Conservation (phyloP, 2,329 filamentous ascomycete species). For the Fusarium buharicum region DNA sequence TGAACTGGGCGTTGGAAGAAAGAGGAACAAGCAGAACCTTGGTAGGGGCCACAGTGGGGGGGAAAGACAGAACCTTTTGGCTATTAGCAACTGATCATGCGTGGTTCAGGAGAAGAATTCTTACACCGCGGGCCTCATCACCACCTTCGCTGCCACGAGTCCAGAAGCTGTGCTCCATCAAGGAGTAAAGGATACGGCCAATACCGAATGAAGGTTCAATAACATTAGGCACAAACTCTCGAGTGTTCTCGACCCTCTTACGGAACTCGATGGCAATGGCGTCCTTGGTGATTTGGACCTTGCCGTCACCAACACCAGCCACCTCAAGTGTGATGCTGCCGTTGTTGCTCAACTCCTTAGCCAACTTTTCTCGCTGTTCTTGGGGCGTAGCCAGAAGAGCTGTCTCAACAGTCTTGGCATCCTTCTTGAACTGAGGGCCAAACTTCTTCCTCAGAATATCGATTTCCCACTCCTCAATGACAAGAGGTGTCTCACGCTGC, state of each 20-base stretch:
- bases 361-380: constrained; percentile 81
- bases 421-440: constrained; percentile 94
- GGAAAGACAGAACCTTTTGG: constrained; percentile 63
- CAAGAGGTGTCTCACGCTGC: constrained; percentile 78
- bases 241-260: constrained; percentile 81
- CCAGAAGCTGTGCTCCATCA: constrained; percentile 98
- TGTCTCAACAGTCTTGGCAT: constrained; percentile 84
- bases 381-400: constrained; percentile 81
- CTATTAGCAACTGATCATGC: constrained; percentile 33
- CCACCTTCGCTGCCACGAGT: constrained; percentile 72
- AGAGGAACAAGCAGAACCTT: constrained; percentile 94
- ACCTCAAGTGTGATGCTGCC: constrained; percentile 84
- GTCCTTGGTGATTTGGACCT: constrained; percentile 82
- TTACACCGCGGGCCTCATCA: constrained; percentile 83
- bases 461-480: constrained; percentile 87
- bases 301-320: constrained; percentile 71
- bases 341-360: constrained; percentile 75
- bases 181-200: constrained; percentile 89
- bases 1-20: constrained; percentile 82
- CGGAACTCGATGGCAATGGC: constrained; percentile 85
- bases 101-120: constrained; percentile 50
- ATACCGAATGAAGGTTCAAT: constrained; percentile 99
- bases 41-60: constrained; percentile 81
- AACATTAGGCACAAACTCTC: constrained; percentile 94
- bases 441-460: constrained; percentile 96